A percentile compares a stretch with the other conserved stretches of the same genome.
These are phyloP conservation scores for Aspergillus sp. DNA, from an alignment of 2,329 filamentous ascomycete genomes.

Conservation along the genomic window DNA sequence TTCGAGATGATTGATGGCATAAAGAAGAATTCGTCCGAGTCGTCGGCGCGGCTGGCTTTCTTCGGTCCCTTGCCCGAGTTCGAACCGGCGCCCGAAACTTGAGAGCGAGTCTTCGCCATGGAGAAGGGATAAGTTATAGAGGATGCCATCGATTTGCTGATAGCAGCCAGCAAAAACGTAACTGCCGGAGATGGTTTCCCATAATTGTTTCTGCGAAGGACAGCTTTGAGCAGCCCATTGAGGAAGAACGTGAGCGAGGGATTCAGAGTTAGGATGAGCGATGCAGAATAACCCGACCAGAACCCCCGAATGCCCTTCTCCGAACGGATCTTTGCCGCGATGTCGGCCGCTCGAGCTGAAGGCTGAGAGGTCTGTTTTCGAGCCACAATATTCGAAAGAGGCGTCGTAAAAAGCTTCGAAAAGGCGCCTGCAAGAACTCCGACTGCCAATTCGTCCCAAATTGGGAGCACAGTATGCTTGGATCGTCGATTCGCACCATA, in stretches of 20 bases:
- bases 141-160: slow-evolving; percentile 78
- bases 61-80: slow-evolving; percentile 27
- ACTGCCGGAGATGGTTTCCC: slow-evolving; percentile 57
- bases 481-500: slow-evolving; percentile 29
- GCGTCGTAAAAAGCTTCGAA: slow-evolving; percentile 76
- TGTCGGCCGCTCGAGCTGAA: slow-evolving; percentile 55
- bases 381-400: slow-evolving; percentile 80
- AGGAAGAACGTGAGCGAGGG: slow-evolving; percentile 85
- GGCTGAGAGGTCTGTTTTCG: slow-evolving; percentile 70
- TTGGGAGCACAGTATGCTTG: slow-evolving; percentile 54
- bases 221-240: slow-evolving; percentile 69
- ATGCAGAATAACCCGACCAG: slow-evolving; percentile 87
- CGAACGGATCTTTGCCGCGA: slow-evolving; percentile 64
- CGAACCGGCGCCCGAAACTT: slow-evolving; percentile 52
- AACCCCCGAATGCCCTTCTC: slow-evolving; percentile 77
- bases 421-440: slow-evolving; percentile 73
- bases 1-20: slow-evolving; percentile 65
- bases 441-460: slow-evolving; percentile 73
- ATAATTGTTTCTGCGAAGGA: slow-evolving; percentile 60
- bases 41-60: slow-evolving; percentile 24
- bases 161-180: slow-evolving; percentile 71
- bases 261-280: slow-evolving; percentile 79
- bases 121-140: slow-evolving; percentile 83
- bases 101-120: slow-evolving; percentile 78
- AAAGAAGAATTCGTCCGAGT: slow-evolving; percentile 22